Evolutionary conservation across 176 grass and related monocot genomes (phyloP), one percentile per base, ranked within the genome.

Genomic region (Triticum timopheevii): DNA sequence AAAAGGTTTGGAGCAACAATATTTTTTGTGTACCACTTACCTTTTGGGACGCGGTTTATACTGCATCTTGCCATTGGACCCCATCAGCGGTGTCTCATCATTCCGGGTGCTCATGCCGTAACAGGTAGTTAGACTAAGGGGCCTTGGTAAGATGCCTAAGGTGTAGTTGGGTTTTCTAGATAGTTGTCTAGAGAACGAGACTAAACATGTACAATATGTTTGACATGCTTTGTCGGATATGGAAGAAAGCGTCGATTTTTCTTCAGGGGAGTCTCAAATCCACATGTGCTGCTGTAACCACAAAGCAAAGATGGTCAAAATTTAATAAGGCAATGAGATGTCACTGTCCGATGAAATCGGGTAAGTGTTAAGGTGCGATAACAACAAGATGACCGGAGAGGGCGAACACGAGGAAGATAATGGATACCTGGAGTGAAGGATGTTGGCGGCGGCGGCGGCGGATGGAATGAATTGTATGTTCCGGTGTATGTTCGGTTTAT

Each of bases 41-140:
- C 27, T 82, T 44, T 82, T 82, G 56, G 20, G 72, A 39, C 7
- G 4, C 15, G 80, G 67, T 77, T 75, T 61, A 8, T 82, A 45
- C 27, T 13, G 30, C 27, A 31, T 39, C 31, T 44, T 68, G 45
- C 1, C 11, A 68, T 33, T 12, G 4, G 17, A 45, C 0, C 33
- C 7, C 76, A 78, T 62, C 12, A 1, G 0, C 11, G 30, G 35
- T 3, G 61, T 36, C 2, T 39, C 33, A 3, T 79, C n/a, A 6
- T 7, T 35, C 16, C 16, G 59, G 56, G 24, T 39, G 54, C 58
- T 79, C 54, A 35, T n/a, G 3, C 20, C 4, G 54, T 61, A 12
- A 13, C 19, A 13, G 35, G 33, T 79, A 16, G 35, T 2, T 12
- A 1, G 58, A 62, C 20, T 22, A 7, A 36, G 20, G 28, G 72